Evolutionary conservation across 306 rosid genomes (phyloP), one percentile per base, ranked within the genome.

Genomic region (Notholithocarpus densiflorus): DNA sequence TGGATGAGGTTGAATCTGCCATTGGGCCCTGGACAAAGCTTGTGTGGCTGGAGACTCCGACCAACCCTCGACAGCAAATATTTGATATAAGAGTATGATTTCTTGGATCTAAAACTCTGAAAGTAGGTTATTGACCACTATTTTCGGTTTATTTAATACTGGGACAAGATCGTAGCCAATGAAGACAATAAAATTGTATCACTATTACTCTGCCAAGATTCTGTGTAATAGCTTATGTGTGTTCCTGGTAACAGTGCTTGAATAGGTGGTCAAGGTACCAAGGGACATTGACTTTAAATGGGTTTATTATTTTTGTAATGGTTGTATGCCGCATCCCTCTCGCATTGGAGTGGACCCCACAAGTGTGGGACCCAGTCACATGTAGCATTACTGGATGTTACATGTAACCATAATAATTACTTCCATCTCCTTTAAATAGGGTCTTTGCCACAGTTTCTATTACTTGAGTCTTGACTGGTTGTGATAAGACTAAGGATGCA

Each of bases 41-140:
- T 81, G 94, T 95, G 84, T 91, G 98, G 98, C 82, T 90, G 79
- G 98, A 95, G 92, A 92, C 93, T 84, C 98, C 98, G 51, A 91
- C 98, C 78, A 92, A 95, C 82, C 98, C 98, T 71, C 94, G 95
- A 32, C 75, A 75, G 81, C 93, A 82, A 73, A 84, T 95, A 76
- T 89, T 87, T 71, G 90, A 95, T 92, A 92, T 95, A 84, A 90
- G 87, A 60, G 98, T 95, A 89, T 83, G 95, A 34, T 84, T 69
- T 75, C 3, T 45, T 54, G 15, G 54, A 56, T 76, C 78, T 74
- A 73, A 37, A 82, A 66, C 74, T 84, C 31, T 75, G 29, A 62
- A 66, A 56, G 29, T 40, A 27, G 56, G 77, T 57, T 27, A 21
- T 70, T 62, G 27, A 51, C 21, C 6, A 24, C 59, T 43, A 24